A percentile compares a stretch with the other conserved stretches of the same genome.
These are phyloP conservation scores for Pseudevernia furfuracea DNA, from an alignment of 495 filamentous ascomycete genomes.

Conservation along the genomic window DNA sequence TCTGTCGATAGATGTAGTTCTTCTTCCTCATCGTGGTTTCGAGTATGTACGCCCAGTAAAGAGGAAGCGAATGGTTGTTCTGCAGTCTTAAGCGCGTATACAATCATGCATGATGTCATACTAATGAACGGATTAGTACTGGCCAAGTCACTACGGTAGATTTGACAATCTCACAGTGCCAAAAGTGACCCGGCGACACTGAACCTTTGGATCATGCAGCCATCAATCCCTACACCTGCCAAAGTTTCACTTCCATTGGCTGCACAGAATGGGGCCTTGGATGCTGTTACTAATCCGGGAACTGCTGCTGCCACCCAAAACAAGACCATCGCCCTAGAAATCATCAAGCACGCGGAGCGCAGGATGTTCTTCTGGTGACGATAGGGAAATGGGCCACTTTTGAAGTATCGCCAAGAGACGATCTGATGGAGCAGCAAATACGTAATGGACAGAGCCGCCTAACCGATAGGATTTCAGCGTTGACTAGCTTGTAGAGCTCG, in stretches of 20 bases:
- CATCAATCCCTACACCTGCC: conserved; percentile 8
- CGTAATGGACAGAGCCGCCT: conserved; percentile 9
- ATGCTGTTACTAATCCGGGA: conserved; percentile 10
- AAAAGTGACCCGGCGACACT: conserved; percentile 17
- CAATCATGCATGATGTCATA: conserved; percentile 8
- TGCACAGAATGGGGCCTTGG: conserved; percentile 15
- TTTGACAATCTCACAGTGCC: conserved; percentile 4
- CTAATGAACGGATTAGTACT: conserved; percentile 1
- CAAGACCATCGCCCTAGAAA: conserved; percentile 8
- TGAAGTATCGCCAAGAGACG: conserved; percentile 5
- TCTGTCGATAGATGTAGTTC: conserved; percentile 18
- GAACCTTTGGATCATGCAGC: conserved; percentile 16
- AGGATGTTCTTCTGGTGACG: conserved; percentile 5
- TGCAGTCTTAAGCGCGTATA: conserved; percentile 8
- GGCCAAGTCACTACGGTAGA: neutral
- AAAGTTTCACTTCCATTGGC: conserved; percentile 3
- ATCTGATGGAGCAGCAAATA: conserved; percentile 14
- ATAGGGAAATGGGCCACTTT: neutral
- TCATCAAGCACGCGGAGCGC: conserved; percentile 3
- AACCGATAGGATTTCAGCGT: neutral
- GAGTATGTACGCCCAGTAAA: conserved; percentile 6
- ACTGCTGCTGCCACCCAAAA: conserved; percentile 12
- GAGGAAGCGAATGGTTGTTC: conserved; percentile 21
- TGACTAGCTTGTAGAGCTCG: neutral
- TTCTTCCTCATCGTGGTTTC: neutral